Conservation (phyloP, 345 rosid species). For the Salix exigua region DNA sequence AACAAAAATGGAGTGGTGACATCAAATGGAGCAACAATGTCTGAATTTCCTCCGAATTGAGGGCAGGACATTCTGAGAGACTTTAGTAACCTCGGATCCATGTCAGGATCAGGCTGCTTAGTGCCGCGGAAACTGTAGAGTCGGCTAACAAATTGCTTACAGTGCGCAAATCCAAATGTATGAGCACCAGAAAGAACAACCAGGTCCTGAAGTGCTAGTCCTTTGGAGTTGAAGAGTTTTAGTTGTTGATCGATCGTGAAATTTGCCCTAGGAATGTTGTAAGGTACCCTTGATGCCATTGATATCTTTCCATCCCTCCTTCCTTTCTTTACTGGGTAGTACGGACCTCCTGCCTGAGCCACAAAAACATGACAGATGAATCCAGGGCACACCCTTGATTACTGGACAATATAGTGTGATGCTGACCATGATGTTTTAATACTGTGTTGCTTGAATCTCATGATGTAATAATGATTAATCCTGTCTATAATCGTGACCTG, state of each 20-base stretch:
- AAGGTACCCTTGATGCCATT: slow-evolving; percentile 49
- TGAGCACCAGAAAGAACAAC: slow-evolving; percentile 81
- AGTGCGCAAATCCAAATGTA: slow-evolving; percentile 84
- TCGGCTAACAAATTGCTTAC: slow-evolving; percentile 49
- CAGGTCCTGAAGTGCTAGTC: slow-evolving; percentile 53
- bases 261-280: slow-evolving; percentile 57
- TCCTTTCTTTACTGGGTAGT: slow-evolving; percentile 76
- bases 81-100: slow-evolving; percentile 62
- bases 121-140: slow-evolving; percentile 60
- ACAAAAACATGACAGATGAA: background rate
- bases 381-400: background rate
- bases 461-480: background rate
- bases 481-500: background rate
- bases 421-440: background rate
- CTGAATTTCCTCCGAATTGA: slow-evolving; percentile 40
- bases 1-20: slow-evolving; percentile 69
- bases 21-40: slow-evolving; percentile 62
- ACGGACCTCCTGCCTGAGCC: slow-evolving; percentile 69
- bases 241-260: slow-evolving; percentile 62
- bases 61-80: slow-evolving; percentile 75
- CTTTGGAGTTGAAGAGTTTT: slow-evolving; percentile 68
- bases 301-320: slow-evolving; percentile 76
- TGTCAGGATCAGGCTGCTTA: slow-evolving; percentile 49
- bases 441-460: background rate
- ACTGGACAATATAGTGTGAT: background rate